A percentile compares a stretch with the other conserved stretches of the same genome.
phyloP scores from a whole-genome alignment of 495 filamentous ascomycete genomes.

The Penicillium bovifimosum region DNA sequence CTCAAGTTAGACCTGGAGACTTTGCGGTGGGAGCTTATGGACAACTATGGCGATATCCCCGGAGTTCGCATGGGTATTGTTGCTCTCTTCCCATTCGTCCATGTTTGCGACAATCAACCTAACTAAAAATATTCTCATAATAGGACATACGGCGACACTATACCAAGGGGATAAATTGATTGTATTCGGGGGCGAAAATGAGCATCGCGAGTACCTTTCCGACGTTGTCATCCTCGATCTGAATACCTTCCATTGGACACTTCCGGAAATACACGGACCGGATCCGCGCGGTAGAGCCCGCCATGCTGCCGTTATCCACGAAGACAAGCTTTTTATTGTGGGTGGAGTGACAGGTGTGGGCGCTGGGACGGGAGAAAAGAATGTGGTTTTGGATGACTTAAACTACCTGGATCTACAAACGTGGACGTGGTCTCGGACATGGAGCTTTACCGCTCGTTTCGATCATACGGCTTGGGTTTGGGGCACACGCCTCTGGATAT shows the following conservation, averaged over 20 bases:
- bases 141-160: conserved; percentile 91
- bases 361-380: conserved; percentile 82
- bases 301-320: conserved; percentile 89
- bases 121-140: conserved; percentile 1
- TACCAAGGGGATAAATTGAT: conserved; percentile 92
- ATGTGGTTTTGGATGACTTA: conserved; percentile 85
- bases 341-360: conserved; percentile 87
- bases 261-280: conserved; percentile 76
- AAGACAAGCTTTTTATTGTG: conserved; percentile 92
- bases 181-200: conserved; percentile 96
- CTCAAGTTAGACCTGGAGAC: conserved; percentile 77
- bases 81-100: conserved; percentile 22
- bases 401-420: conserved; percentile 96
- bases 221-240: conserved; percentile 96
- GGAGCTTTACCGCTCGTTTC: conserved; percentile 89
- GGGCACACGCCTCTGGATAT: conserved; percentile 93
- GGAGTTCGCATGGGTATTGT: conserved; percentile 88
- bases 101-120: not conserved
- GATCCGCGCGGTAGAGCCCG: conserved; percentile 83
- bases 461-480: conserved; percentile 92
- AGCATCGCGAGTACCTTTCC: conserved; percentile 89
- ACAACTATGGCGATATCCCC: conserved; percentile 98
- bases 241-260: conserved; percentile 87
- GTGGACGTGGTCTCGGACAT: conserved; percentile 94
- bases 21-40: conserved; percentile 88